Evolutionary conservation across 2,329 filamentous ascomycete species (phyloP).

Genomic region (Cadophora malorum): DNA sequence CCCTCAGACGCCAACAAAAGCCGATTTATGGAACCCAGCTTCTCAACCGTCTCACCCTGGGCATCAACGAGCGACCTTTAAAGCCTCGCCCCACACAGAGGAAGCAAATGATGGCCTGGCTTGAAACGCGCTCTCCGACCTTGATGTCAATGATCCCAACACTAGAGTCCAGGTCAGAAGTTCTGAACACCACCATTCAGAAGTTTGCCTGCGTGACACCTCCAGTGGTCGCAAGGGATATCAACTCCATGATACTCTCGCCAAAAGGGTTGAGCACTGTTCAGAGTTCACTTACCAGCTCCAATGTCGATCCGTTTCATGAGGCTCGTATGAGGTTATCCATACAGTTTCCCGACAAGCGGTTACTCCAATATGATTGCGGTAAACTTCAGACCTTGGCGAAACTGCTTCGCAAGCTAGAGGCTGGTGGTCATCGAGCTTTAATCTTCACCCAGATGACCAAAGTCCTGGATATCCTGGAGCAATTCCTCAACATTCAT

Average conservation of each 20-base stretch:
- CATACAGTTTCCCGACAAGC: constrained; percentile 95
- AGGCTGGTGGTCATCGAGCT: constrained; percentile 88
- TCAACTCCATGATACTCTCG: constrained; percentile 72
- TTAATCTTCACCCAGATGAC: constrained; percentile 99
- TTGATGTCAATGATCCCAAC: constrained; percentile 75
- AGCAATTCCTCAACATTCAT: constrained; percentile 97
- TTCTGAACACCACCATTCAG: constrained; percentile 76
- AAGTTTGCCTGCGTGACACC: constrained; percentile 95
- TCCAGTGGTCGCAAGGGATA: constrained; percentile 80
- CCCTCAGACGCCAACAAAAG: constrained; percentile 77
- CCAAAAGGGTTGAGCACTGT: constrained; percentile 63
- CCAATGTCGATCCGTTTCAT: constrained; percentile 83
- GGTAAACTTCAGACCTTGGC: constrained; percentile 94
- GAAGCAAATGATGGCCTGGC: constrained; percentile 73
- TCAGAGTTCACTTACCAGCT: constrained; percentile 61
- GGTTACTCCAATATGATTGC: constrained; percentile 96
- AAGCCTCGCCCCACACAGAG: constrained; percentile 66
- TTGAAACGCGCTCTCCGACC: constrained; percentile 70
- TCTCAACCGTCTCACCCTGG: constrained; percentile 75
- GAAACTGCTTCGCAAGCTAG: constrained; percentile 81
- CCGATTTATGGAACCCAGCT: constrained; percentile 83
- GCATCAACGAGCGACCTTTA: constrained; percentile 62
- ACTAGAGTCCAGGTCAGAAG: constrained; percentile 73
- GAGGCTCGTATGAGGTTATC: constrained; percentile 90
- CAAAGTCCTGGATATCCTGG: constrained; percentile 94